phyloP scores from a whole-genome alignment of 2,329 filamentous ascomycete genomes.

The Decorospora gaudefroyi region DNA sequence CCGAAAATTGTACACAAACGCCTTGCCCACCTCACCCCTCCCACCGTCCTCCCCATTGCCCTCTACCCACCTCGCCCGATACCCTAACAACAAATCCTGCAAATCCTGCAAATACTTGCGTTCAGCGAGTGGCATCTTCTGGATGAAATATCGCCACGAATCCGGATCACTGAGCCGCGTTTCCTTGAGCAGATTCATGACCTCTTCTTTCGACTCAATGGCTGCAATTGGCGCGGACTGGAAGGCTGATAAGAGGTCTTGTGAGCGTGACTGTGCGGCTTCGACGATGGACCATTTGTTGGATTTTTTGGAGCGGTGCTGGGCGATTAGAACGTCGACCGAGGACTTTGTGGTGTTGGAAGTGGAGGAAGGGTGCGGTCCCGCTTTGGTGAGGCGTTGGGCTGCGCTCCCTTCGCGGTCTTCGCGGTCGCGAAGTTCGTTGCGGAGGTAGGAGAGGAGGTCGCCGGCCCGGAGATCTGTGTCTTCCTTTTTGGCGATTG shows the following conservation, averaged over 20 bases:
- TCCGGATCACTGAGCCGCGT: slow-evolving; percentile 80
- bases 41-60: slow-evolving; percentile 37
- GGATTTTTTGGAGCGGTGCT: slow-evolving; percentile 86
- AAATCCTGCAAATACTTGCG: slow-evolving; percentile 82
- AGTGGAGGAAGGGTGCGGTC: slow-evolving; percentile 26
- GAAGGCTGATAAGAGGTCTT: slow-evolving; percentile 70
- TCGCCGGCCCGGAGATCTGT: slow-evolving; percentile 74
- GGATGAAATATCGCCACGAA: slow-evolving; percentile 80
- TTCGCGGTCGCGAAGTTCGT: slow-evolving; percentile 80
- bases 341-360: slow-evolving; percentile 55
- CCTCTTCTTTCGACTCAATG: slow-evolving; percentile 83
- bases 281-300: slow-evolving; percentile 87
- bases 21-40: slow-evolving; percentile 63
- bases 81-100: slow-evolving; percentile 70
- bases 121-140: slow-evolving; percentile 75
- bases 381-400: slow-evolving; percentile 32
- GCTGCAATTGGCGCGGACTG: slow-evolving; percentile 80
- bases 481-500: slow-evolving; percentile 73
- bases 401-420: slow-evolving; percentile 59
- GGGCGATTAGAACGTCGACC: slow-evolving; percentile 81
- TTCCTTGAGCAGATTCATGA: slow-evolving; percentile 74
- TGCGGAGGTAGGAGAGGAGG: slow-evolving; percentile 77
- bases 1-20: slow-evolving; percentile 90
- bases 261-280: slow-evolving; percentile 63
- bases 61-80: slow-evolving; percentile 64